A percentile compares a stretch with the other conserved stretches of the same genome.
Conservation (phyloP, 257 asterid species). For the Orobanche coerulescens region DNA sequence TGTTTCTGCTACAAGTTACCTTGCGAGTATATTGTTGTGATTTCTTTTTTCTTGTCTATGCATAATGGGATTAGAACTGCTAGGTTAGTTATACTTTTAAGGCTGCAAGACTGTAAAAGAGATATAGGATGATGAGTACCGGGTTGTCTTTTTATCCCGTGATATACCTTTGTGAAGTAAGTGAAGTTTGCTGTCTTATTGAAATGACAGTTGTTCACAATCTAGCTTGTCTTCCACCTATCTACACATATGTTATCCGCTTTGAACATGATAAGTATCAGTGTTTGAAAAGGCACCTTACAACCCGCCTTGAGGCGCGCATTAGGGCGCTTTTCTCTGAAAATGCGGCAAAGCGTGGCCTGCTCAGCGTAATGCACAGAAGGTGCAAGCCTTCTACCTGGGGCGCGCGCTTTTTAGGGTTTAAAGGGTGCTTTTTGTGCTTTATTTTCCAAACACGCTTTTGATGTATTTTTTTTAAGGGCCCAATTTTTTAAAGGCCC, state of each 20-base stretch:
- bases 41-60: neutral
- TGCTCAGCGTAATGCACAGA: no score
- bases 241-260: neutral
- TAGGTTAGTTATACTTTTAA: neutral
- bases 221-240: constrained; percentile 1
- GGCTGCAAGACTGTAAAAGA: constrained; percentile 4
- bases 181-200: neutral
- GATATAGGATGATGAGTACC: constrained; percentile 5
- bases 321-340: no score
- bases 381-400: no score
- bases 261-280: constrained; percentile 15
- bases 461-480: no score
- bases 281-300: no score
- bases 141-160: constrained; percentile 1
- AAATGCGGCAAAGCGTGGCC: no score
- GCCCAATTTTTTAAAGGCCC: no score
- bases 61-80: constrained; percentile 5
- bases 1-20: constrained; percentile 7
- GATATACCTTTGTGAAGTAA: constrained; percentile 4
- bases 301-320: no score
- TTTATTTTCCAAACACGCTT: no score
- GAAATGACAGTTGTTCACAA: neutral
- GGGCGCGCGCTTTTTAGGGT: no score
- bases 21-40: constrained; percentile 5
- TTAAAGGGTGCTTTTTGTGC: no score